Conservation (phyloP, 73 alveolate genomes). For the Symbiodinium natans region DNA sequence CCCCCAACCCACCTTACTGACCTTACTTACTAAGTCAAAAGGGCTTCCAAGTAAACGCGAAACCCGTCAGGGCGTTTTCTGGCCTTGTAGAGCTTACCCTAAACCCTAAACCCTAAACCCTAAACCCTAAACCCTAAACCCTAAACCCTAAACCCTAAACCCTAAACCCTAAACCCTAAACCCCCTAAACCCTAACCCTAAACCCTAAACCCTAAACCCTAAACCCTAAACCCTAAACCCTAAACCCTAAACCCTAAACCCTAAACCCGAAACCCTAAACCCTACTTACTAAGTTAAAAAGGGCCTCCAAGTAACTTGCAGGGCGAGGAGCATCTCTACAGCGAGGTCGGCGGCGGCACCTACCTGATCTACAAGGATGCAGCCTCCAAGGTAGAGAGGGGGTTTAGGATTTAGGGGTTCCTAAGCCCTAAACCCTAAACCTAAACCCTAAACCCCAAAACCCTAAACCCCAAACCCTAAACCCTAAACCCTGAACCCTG, state of each 20-base stretch:
- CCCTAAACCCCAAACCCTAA: too few species aligned
- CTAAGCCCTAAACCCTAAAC: neutral
- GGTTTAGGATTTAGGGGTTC: neutral
- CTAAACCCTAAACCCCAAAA: neutral
- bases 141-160: neutral
- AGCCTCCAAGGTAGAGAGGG: neutral
- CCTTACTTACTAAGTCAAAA: too few species aligned
- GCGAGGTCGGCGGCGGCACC: slow-evolving; percentile 79
- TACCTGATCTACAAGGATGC: slow-evolving; percentile 65
- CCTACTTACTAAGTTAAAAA: too few species aligned
- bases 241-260: neutral
- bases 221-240: neutral
- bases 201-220: neutral
- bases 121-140: neutral
- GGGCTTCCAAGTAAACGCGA: too few species aligned
- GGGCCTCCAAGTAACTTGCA: too few species aligned
- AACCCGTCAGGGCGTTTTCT: too few species aligned
- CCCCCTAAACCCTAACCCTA: neutral
- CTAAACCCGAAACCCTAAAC: too few species aligned
- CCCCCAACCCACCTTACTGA: too few species aligned
- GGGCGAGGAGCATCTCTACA: slow-evolving; percentile 85
- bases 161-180: neutral
- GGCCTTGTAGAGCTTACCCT: too few species aligned
- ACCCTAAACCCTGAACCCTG: too few species aligned
- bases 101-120: neutral